Evolutionary conservation across 176 grass and related monocot species (phyloP), one percentile per base, ranked within the genome.

Genomic region (Musa acuminata): DNA sequence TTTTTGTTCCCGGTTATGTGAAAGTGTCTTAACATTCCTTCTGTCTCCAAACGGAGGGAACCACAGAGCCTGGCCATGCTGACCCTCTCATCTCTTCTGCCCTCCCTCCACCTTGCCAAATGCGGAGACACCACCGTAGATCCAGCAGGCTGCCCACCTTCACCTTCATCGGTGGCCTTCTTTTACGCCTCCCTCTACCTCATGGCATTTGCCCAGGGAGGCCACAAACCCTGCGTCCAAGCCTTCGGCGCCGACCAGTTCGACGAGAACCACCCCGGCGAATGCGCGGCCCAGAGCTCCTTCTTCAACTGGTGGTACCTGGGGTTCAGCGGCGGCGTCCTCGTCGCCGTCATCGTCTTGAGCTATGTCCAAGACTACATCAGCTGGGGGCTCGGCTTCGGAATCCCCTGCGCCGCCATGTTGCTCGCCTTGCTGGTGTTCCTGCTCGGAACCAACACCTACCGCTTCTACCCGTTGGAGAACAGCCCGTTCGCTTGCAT

Each of bases 251-350:
- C 90, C 0, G 90, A 92, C 67, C 86, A 92, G 55, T 92, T 92
- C 79, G 86, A 92, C 75, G 16, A 76, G 2, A 57, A 74, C 16
- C 72, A 89, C 76, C 79, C 62, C 1, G 29, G 49, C 29, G 87
- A 87, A 76, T 17, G 72, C 79, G 72, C 60, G 52, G 51, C 66
- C 16, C 72, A 77, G 19, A 84, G 69, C 11, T 84, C 90, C 25
- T 85, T 92, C 84, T 92, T 92, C 87, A 89, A 92, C 69, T 89
- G 87, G 87, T 92, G 82, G 82, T 89, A 78, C 69, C 87, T 89
- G 55, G 58, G 13, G 62, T 54, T 85, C 62, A 77, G 75, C 54
- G 0, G 35, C 2, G 90, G 90, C 55, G 80, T 75, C 68, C 35
- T 43, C 23, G 19, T 78, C 0, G n/a, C 79, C 0, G 52, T 83